Evolutionary conservation across 2,329 filamentous ascomycete species (phyloP), one percentile per base, ranked within the genome.

Genomic region (Aspergillus intermedius): DNA sequence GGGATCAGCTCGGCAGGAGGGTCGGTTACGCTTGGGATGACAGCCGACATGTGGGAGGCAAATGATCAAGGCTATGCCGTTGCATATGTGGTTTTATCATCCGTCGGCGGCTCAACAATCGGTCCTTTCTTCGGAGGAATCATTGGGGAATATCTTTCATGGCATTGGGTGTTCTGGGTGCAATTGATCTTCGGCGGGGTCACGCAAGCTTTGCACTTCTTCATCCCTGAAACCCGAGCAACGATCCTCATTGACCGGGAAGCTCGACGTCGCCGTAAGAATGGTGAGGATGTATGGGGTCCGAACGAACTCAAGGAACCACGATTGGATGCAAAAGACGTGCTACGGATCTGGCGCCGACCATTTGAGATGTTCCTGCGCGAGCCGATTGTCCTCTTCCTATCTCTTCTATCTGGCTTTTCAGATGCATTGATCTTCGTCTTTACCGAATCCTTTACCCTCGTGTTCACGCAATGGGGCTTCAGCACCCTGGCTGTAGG

Each of bases 251-350:
- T 85, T 56, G 77, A 82, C 57, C 68, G 68, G 6, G 77, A 82
- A 46, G 82, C 82, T 2, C 80, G 78, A 62, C 73, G 69, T 45
- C 68, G 78, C 22, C 75, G 81, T 45, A 68, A 74, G 53, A 80
- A 71, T 6, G 80, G 80, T 4, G 64, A 77, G 48, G 82, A 86
- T 58, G 66, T 89, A 53, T 88, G 80, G 63, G 87, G 87, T 1
- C 86, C 86, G 0, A 81, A 86, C 51, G 87, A 93, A 68, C 75
- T 89, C n/a, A 74, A 78, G 7, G 66, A 68, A 10, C 72, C 77
- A 47, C 75, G 80, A 40, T 77, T 86, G 60, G 75, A 77, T 1
- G 68, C 70, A 45, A 74, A 72, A 51, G 81, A 84, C 54, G 69
- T 86, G 12, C 49, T 80, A 25, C 68, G 71, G 30, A 75, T 82